Evolutionary conservation across 2,329 filamentous ascomycete species (phyloP), one percentile per base, ranked within the genome.

Genomic region (Calonectria montana): DNA sequence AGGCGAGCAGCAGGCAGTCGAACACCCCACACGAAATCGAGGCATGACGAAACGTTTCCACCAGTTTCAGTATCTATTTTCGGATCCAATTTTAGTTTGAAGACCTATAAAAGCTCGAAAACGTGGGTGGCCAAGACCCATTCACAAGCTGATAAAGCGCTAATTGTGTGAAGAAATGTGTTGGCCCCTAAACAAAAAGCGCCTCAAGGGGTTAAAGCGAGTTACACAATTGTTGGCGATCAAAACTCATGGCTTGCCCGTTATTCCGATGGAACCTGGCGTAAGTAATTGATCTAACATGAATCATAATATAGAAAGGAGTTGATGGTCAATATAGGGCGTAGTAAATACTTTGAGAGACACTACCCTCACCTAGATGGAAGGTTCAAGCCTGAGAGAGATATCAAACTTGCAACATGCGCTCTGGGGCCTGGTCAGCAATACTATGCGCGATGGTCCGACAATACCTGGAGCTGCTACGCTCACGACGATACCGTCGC

Each of bases 381-480:
- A 2, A 25, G 66, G 2, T n/a, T 73, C 7, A 39, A 31, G 6
- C 37, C 10, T 1, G 37, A 41, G 12, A 55, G 39, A 2, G 8
- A 63, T 4, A 25, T n/a, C n/a, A 47, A 43, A 5, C 47, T 66
- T 7, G 39, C 57, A 3, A 25, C 61, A 2, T 72, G 63, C 13
- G 31, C 48, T 18, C 67, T 72, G 10, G 66, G 70, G 1, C 37
- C 70, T 18, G 29, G 45, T 10, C 21, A 53, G 31, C 29, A 45
- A 4, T 66, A 65, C 10, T 68, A 35, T 2, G 43, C 66, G 0
- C 27, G 59, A 2, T 73, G 70, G 70, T 15, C 18, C 1, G 48
- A 70, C 16, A 27, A 43, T 1, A n/a, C 53, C 10, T 70, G 50
- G 61, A 23, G 6, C 25, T 68, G 47, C 15, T 70, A 66, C 45